These are phyloP conservation scores for Aspergillus viridinutans DNA, from an alignment of 2,329 filamentous ascomycete genomes.

Conservation along the genomic window DNA sequence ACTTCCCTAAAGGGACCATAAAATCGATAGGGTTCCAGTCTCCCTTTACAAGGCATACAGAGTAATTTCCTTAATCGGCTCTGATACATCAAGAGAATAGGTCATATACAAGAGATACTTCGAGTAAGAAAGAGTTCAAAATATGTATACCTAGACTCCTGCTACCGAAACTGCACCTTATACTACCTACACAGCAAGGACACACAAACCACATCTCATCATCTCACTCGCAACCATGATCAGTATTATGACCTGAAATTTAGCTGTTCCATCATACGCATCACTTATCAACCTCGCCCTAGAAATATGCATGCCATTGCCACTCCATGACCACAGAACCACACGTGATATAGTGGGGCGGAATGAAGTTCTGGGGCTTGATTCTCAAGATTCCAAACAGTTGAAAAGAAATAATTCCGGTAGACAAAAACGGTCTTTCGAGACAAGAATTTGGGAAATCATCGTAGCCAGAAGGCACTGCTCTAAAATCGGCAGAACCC, in stretches of 20 bases:
- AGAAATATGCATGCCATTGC: background rate
- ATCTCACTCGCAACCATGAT: background rate
- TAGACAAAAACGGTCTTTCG: background rate
- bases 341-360: background rate
- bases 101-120: background rate
- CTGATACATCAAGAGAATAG: background rate
- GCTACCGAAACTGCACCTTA: background rate
- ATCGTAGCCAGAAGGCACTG: background rate
- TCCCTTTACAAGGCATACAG: background rate
- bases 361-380: background rate
- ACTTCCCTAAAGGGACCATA: background rate
- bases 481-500: background rate
- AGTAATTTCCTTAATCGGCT: background rate
- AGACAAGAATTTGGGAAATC: background rate
- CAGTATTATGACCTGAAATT: background rate
- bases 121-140: background rate
- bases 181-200: background rate
- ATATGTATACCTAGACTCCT: background rate
- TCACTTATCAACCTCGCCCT: background rate
- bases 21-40: background rate
- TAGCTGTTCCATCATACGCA: background rate
- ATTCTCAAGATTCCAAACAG: background rate
- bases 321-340: background rate
- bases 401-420: background rate
- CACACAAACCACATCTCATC: background rate